Evolutionary conservation across 2,329 filamentous ascomycete genomes (phyloP).

Genomic region (Metarhizium rileyi): DNA sequence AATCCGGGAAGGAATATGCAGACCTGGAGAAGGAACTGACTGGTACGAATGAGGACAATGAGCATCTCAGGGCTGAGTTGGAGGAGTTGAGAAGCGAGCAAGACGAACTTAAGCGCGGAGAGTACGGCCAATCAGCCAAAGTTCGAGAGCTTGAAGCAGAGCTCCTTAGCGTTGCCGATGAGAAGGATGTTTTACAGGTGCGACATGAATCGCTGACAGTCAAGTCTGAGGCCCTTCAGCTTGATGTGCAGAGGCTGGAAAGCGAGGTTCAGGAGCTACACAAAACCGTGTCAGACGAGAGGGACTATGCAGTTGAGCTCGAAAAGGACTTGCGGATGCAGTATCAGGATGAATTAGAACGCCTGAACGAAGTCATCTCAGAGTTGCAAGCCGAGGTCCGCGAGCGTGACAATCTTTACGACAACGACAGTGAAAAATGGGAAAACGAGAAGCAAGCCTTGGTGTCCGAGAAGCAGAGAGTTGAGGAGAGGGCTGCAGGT

Average conservation of each 20-base stretch:
- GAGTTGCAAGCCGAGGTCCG: conserved; percentile 54
- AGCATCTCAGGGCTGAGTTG: conserved; percentile 33
- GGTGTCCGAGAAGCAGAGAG: conserved; percentile 54
- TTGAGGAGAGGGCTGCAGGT: conserved; percentile 56
- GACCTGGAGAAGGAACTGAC: conserved; percentile 42
- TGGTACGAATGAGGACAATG: conserved; percentile 36
- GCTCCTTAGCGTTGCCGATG: conserved; percentile 46
- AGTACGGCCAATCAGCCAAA: conserved; percentile 33
- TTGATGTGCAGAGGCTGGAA: conserved; percentile 45
- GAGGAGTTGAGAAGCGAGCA: conserved; percentile 29
- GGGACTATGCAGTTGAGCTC: conserved; percentile 46
- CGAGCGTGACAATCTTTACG: conserved; percentile 61
- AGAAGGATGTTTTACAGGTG: conserved; percentile 60
- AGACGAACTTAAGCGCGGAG: conserved; percentile 19
- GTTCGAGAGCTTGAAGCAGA: conserved; percentile 50
- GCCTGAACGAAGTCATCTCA: conserved; percentile 49
- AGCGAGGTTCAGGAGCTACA: conserved; percentile 38
- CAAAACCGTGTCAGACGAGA: conserved; percentile 40
- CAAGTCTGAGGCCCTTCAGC: conserved; percentile 58
- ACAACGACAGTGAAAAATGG: conserved; percentile 65
- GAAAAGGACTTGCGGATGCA: conserved; percentile 47
- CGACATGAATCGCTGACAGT: conserved; percentile 57
- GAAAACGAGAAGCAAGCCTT: conserved; percentile 53
- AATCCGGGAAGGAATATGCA: conserved; percentile 36
- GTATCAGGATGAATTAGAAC: conserved; percentile 36